Evolutionary conservation across 768 basidiomycete species (phyloP), one percentile per base, ranked within the genome.

Genomic region (Pleurotus salmoneostramineus): DNA sequence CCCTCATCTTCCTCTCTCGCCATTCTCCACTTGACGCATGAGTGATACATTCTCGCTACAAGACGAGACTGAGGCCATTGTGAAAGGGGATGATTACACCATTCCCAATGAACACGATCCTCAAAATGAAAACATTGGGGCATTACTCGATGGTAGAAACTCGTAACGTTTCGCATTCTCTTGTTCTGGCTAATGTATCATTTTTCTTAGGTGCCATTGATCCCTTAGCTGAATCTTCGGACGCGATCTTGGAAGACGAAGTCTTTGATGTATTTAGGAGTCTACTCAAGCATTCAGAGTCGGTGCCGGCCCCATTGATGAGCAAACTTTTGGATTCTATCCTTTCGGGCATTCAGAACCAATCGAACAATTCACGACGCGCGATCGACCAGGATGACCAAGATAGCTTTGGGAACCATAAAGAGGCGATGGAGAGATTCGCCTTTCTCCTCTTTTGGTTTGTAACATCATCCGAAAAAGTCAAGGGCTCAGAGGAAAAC

Each of bases 391-490:
- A 81, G 5, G 91, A 88, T 31, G 83, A 88, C 50, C 81, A 85
- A 58, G 77, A 88, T 57, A 75, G 78, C 1, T 78, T 82, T 64
- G 70, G 80, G 61, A 65, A 75, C 0, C 93, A 94, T 70, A 91
- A 88, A 68, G 62, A 68, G 3, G 84, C 93, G 0, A 77, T 99
- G 59, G 97, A 98, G 69, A 87, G 91, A 78, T 98, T 93, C 69
- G 90, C 89, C 5, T 98, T 98, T 68, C 75, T 98, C 27, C 72
- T 97, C n/a, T 80, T 87, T 60, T 98, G 95, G 95, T 95, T 95
- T 67, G 89, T 92, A 12, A 72, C 76, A 8, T 86, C 86, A 0
- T 89, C 87, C 1, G 94, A 96, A 71, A 89, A 88, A 62, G 83
- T 88, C 58, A 89, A 88, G 45, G 74, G 74, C 5, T 66, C 77